Percentiles rank a stretch among this genome's conserved stretches.
Evolutionary conservation across 2,329 filamentous ascomycete genomes (phyloP).

Genomic region (Hortaea sp.): DNA sequence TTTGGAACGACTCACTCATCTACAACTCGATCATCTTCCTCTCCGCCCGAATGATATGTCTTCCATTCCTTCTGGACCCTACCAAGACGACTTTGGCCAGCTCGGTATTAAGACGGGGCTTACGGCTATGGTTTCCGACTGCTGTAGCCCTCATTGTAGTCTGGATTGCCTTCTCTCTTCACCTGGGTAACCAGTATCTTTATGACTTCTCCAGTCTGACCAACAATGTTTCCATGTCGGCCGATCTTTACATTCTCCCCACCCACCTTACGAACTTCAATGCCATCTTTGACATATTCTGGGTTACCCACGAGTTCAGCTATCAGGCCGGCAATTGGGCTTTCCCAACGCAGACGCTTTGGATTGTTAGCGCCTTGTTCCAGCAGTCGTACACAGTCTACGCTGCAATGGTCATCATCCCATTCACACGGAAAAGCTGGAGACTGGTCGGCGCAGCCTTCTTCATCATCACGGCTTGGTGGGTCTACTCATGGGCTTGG

Average conservation of each 20-base stretch:
- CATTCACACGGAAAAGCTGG: constrained; percentile 32
- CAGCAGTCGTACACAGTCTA: constrained; percentile 39
- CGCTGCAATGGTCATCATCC: constrained; percentile 37
- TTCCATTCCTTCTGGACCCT: constrained; percentile 15
- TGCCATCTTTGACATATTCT: constrained; percentile 37
- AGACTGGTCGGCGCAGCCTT: constrained; percentile 28
- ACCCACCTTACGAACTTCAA: constrained; percentile 37
- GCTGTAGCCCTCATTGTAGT: constrained; percentile 30
- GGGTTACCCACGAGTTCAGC: constrained; percentile 29
- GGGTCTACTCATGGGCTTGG: constrained; percentile 40
- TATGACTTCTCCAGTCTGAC: constrained; percentile 26
- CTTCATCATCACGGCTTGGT: constrained; percentile 37
- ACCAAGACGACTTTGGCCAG: constrained; percentile 26
- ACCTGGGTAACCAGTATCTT: constrained; percentile 21
- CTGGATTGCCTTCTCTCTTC: constrained; percentile 25
- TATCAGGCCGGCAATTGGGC: constrained; percentile 30
- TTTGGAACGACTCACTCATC: constrained; percentile 37
- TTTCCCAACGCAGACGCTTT: constrained; percentile 36
- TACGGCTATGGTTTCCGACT: constrained; percentile 34
- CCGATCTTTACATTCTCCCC: constrained; percentile 27
- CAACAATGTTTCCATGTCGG: constrained; percentile 20
- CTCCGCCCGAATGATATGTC: constrained; percentile 30
- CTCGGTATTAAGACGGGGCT: constrained; percentile 30
- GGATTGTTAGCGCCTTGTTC: constrained; percentile 34
- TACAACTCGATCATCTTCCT: constrained; percentile 36